These are phyloP conservation scores for Protoeuglena noctilucae DNA, from an alignment of 139 green algal genomes.

Conservation along the genomic window DNA sequence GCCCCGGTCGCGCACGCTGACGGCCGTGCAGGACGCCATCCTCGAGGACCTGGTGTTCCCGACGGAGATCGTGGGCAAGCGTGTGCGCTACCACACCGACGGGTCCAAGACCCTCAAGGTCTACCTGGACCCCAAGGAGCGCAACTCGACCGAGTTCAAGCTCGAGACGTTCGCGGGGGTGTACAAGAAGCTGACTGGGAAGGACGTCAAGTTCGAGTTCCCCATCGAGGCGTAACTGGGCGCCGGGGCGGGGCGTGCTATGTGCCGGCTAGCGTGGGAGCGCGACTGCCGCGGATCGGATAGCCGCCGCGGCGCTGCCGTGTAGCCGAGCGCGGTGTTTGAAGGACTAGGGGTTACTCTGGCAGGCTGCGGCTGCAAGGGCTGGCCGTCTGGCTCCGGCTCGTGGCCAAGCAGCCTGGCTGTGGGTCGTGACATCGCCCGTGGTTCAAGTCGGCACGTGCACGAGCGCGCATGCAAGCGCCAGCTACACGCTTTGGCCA, in stretches of 20 bases:
- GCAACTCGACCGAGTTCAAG: slow-evolving; percentile 96
- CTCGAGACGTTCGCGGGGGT: slow-evolving; percentile 91
- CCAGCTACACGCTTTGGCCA: too few species aligned
- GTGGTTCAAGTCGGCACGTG: too few species aligned
- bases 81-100: slow-evolving; percentile 80
- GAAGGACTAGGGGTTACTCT: too few species aligned
- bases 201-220: slow-evolving; percentile 90
- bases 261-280: too few species aligned
- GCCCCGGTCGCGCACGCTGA: slow-evolving; percentile 83
- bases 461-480: too few species aligned
- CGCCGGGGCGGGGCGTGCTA: too few species aligned
- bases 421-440: too few species aligned
- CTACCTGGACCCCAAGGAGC: slow-evolving; percentile 92
- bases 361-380: too few species aligned
- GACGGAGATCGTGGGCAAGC: slow-evolving; percentile 98
- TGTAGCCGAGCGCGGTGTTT: background rate
- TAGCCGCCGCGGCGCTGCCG: too few species aligned
- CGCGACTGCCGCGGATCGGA: too few species aligned
- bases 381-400: too few species aligned
- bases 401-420: too few species aligned
- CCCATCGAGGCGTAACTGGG: slow-evolving; percentile 40
- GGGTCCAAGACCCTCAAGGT: slow-evolving; percentile 69
- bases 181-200: slow-evolving; percentile 97
- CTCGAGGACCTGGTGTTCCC: slow-evolving; percentile 95
- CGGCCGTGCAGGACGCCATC: slow-evolving; percentile 78